phyloP scores from a whole-genome alignment of 495 filamentous ascomycete species.

The Saxispiralis lemnorum region DNA sequence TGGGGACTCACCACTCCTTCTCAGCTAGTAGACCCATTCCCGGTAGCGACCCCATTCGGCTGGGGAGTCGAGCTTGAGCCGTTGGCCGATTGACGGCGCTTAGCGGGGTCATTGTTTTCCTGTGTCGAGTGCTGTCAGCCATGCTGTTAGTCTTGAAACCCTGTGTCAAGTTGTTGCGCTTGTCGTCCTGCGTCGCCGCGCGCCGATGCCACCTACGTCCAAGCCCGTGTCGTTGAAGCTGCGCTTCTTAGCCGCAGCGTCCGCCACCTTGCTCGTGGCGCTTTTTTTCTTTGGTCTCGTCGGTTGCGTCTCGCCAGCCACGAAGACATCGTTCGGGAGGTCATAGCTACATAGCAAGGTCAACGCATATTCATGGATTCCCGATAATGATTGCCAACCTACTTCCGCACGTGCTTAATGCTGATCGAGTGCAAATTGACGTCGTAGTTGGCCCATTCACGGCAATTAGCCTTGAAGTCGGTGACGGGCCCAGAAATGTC shows the following conservation, averaged over 20 bases:
- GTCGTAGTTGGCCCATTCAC: conserved; percentile 47
- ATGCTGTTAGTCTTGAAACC: too few relatives aligned
- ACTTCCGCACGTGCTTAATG: conserved; percentile 64
- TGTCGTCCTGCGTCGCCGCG: too few relatives aligned
- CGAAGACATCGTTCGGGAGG: conserved; percentile 78
- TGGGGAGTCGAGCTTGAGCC: conserved; percentile 2
- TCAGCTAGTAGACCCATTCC: too few relatives aligned
- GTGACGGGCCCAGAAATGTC: conserved; percentile 54
- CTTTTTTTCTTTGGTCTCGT: conserved; percentile 20
- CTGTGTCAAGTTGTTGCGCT: too few relatives aligned
- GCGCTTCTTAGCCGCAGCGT: conserved; percentile 20
- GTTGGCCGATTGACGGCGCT: conserved; percentile 14
- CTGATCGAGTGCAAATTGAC: conserved; percentile 45
- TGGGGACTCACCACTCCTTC: too few relatives aligned
- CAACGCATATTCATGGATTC: conserved; percentile 4
- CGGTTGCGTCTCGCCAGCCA: conserved; percentile 45
- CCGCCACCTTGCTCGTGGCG: conserved; percentile 8
- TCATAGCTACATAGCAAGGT: conserved; percentile 41
- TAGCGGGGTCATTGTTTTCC: conserved; percentile 10
- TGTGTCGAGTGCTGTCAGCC: conserved; percentile 4
- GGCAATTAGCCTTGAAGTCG: conserved; percentile 56
- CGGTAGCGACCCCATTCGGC: not conserved
- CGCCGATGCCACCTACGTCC: conserved; percentile 18
- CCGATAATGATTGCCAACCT: conserved; percentile 1
- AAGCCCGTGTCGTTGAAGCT: conserved; percentile 19